Conservation (phyloP, 2,329 filamentous ascomycete genomes). For the Colletotrichum sublineola region DNA sequence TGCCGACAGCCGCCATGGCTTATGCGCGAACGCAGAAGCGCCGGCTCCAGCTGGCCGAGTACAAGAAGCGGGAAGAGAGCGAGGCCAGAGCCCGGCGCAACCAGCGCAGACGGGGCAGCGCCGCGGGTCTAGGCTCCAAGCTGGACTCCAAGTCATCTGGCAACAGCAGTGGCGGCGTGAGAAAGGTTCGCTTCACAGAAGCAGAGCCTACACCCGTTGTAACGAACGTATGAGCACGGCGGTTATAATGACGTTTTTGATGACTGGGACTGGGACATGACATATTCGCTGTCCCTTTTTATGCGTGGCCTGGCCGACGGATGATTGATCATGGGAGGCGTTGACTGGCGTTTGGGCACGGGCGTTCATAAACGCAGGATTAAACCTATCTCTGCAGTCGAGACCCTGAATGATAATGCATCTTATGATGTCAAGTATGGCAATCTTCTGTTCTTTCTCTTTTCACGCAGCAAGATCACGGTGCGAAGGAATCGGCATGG, state of each 20-base stretch:
- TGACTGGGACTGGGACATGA: neutral
- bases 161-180: slow-evolving; percentile 45
- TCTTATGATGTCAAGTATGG: slow-evolving; percentile 18
- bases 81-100: slow-evolving; percentile 70
- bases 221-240: slow-evolving; percentile 26
- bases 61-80: slow-evolving; percentile 70
- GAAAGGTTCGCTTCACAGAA: slow-evolving; percentile 58
- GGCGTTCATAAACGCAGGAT: slow-evolving; percentile 16
- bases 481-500: slow-evolving; percentile 7
- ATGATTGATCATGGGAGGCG: slow-evolving; percentile 8
- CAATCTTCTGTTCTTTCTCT: slow-evolving; percentile 14
- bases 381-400: slow-evolving; percentile 8
- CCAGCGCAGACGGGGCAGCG: slow-evolving; percentile 60
- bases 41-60: slow-evolving; percentile 72
- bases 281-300: neutral
- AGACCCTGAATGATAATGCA: slow-evolving; percentile 6
- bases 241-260: neutral
- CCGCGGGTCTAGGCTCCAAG: slow-evolving; percentile 41
- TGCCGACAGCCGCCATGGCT: slow-evolving; percentile 72
- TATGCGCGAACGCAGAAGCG: slow-evolving; percentile 69
- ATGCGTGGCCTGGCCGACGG: neutral
- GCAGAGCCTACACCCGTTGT: slow-evolving; percentile 48
- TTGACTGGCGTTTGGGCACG: slow-evolving; percentile 16
- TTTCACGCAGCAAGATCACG: neutral
- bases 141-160: slow-evolving; percentile 39